Percentiles rank a stretch among this genome's conserved stretches.
Evolutionary conservation across 768 basidiomycete species (phyloP).

Genomic region (Royoungia palumana): DNA sequence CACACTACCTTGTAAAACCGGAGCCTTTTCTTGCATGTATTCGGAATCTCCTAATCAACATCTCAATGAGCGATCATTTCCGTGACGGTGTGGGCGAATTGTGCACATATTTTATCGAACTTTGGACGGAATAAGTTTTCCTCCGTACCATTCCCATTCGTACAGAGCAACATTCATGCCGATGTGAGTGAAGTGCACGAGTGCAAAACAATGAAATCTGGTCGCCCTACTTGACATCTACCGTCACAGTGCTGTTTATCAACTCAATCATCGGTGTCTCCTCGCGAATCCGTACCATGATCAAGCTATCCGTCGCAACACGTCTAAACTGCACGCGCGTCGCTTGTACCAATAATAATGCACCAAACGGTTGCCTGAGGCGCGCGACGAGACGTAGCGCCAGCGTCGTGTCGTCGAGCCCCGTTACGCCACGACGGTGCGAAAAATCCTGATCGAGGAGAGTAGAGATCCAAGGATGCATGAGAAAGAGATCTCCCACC

Average conservation of each 20-base stretch:
- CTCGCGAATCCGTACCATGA: neutral
- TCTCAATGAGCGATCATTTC: too few relatives aligned
- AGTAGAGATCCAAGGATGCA: conserved; percentile 13
- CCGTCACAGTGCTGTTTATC: neutral
- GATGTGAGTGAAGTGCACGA: too few relatives aligned
- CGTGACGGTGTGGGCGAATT: too few relatives aligned
- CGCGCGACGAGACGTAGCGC: conserved; percentile 1
- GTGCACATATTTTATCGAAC: too few relatives aligned
- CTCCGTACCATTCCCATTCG: too few relatives aligned
- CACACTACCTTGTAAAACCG: too few relatives aligned
- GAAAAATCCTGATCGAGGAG: conserved; percentile 2
- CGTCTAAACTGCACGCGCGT: neutral
- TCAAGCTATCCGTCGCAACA: conserved; percentile 1
- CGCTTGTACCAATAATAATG: neutral
- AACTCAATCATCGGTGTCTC: neutral
- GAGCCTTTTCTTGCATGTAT: too few relatives aligned
- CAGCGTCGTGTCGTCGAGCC: neutral
- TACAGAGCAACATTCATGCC: too few relatives aligned
- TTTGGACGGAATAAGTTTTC: too few relatives aligned
- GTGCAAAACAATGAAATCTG: too few relatives aligned
- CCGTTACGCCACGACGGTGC: neutral
- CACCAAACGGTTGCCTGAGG: conserved; percentile 4
- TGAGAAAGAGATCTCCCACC: neutral
- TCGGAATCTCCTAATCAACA: too few relatives aligned
- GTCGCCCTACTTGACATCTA: neutral